phyloP scores from a whole-genome alignment of 192 early-diverging fungal genomes.

The Coemansia sp. region DNA sequence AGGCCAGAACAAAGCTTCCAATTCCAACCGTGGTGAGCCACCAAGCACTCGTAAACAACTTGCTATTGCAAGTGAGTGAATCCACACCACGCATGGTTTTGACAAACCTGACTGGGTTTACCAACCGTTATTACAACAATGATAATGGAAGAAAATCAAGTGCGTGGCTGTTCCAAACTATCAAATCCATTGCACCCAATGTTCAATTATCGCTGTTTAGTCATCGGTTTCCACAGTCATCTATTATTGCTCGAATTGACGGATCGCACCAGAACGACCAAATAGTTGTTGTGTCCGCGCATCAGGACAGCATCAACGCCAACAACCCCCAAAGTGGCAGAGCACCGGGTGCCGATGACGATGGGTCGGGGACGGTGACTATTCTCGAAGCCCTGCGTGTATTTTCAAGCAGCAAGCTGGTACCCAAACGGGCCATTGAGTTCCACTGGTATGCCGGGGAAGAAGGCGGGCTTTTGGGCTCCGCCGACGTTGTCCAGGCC shows the following conservation, averaged over 20 bases:
- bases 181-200: constrained; percentile 13
- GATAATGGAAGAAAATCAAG: constrained; percentile 55
- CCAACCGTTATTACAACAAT: constrained; percentile 80
- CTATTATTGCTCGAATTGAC: constrained; percentile 11
- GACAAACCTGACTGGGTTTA: constrained; percentile 67
- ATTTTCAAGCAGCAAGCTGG: constrained; percentile 58
- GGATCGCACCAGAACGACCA: constrained; percentile 32
- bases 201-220: not conserved
- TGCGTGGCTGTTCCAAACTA: constrained; percentile 56
- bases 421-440: constrained; percentile 70
- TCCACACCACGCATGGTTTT: constrained; percentile 59
- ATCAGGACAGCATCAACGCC: constrained; percentile 81
- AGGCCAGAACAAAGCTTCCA: too few relatives aligned
- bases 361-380: constrained; percentile 80
- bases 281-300: constrained; percentile 76
- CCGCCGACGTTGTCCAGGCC: constrained; percentile 66
- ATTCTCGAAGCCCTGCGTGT: constrained; percentile 76
- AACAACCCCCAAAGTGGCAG: constrained; percentile 63
- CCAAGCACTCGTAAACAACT: constrained; percentile 54
- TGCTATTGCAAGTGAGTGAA: constrained; percentile 56
- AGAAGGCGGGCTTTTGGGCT: constrained; percentile 85
- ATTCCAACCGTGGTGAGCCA: constrained; percentile 43
- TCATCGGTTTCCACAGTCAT: constrained; percentile 21
- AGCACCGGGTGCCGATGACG: constrained; percentile 74
- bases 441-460: constrained; percentile 91